Percentiles rank a stretch among this genome's conserved stretches.
phyloP scores from a whole-genome alignment of 768 basidiomycete species.

The Tulasnella sp. region DNA sequence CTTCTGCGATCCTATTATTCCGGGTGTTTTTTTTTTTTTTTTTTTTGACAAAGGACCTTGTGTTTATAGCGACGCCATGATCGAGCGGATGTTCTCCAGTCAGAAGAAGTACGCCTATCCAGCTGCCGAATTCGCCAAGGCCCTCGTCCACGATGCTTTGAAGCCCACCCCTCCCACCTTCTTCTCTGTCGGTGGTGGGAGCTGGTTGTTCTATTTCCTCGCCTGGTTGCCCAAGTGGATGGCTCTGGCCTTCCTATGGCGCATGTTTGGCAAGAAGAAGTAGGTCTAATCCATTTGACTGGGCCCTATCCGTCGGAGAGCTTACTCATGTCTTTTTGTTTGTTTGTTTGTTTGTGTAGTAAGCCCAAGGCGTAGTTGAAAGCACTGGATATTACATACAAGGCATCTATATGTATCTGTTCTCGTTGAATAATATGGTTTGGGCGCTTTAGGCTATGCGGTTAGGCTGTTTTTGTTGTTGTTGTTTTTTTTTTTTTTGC shows the following conservation, averaged over 20 bases:
- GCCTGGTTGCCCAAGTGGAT: conserved; percentile 43
- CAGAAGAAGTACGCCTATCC: conserved; percentile 42
- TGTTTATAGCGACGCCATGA: conserved; percentile 41
- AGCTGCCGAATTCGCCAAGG: conserved; percentile 41
- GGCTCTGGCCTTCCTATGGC: conserved; percentile 38
- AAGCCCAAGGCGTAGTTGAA: too few species aligned
- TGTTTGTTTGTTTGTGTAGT: too few species aligned
- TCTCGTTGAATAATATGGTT: too few species aligned
- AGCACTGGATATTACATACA: too few species aligned
- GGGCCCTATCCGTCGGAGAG: too few species aligned
- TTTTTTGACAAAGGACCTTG: conserved; percentile 8
- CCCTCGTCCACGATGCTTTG: conserved; percentile 42
- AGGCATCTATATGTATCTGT: too few species aligned
- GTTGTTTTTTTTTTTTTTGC: too few species aligned
- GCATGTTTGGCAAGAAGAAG: conserved; percentile 30
- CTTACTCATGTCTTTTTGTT: too few species aligned
- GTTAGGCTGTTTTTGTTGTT: too few species aligned
- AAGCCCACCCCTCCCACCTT: conserved; percentile 40
- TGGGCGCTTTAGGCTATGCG: too few species aligned
- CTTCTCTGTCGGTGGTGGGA: conserved; percentile 38
- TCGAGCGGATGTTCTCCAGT: conserved; percentile 44
- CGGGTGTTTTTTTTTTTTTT: background rate
- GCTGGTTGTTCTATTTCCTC: conserved; percentile 35
- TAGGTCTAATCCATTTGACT: conserved; percentile 1
- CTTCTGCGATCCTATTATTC: too few species aligned